phyloP scores from a whole-genome alignment of 345 rosid species.

The Heritiera fomes region DNA sequence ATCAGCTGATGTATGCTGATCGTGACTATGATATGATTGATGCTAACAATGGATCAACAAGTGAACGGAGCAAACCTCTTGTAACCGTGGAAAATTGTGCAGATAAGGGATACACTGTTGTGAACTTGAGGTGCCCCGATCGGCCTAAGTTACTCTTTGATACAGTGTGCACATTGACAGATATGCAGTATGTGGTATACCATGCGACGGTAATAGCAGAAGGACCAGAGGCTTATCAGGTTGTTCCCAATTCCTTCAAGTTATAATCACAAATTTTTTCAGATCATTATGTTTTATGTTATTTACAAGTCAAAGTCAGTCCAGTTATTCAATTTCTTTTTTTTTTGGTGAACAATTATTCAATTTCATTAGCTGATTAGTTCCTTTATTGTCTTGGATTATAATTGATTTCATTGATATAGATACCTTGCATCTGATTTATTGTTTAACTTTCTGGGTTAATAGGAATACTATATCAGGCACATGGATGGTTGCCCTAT shows the following conservation, averaged over 20 bases:
- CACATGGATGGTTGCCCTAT: conserved; percentile 87
- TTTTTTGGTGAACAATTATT: neutral
- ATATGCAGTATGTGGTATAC: conserved; percentile 77
- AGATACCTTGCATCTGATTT: neutral
- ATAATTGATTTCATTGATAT: conserved; percentile 9
- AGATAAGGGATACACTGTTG: conserved; percentile 73
- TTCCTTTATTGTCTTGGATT: neutral
- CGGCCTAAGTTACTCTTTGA: conserved; percentile 78
- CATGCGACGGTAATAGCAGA: conserved; percentile 75
- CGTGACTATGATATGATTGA: conserved; percentile 62
- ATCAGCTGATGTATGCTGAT: conserved; percentile 87
- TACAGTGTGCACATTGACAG: conserved; percentile 76
- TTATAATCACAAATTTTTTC: conserved; percentile 6
- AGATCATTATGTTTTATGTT: neutral
- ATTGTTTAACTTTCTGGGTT: conserved; percentile 5
- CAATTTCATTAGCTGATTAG: neutral
- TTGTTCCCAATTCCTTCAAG: conserved; percentile 22
- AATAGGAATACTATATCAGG: conserved; percentile 87
- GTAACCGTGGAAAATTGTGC: conserved; percentile 64
- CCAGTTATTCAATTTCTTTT: neutral
- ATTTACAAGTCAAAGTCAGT: neutral
- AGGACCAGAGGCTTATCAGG: conserved; percentile 82
- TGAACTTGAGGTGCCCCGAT: conserved; percentile 66
- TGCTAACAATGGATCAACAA: conserved; percentile 33
- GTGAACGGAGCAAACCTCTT: conserved; percentile 41